Conservation (phyloP, 371 early-diverging fungal species). For the Syncephalis fuscata region DNA sequence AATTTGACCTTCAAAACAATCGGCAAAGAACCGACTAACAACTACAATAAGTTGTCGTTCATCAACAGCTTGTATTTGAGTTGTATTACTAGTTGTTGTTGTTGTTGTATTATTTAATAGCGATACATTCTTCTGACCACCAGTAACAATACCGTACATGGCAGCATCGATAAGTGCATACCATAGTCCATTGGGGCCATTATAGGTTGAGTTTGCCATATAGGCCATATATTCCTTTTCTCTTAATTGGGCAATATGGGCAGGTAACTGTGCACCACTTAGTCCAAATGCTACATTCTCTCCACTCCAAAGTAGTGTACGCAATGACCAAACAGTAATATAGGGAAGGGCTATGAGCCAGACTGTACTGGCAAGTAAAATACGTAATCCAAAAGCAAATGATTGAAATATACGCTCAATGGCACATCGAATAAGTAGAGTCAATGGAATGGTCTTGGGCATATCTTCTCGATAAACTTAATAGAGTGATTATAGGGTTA, state of each 20-base stretch:
- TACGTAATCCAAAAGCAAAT: slow-evolving; percentile 11
- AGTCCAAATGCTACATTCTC: slow-evolving; percentile 22
- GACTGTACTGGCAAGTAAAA: slow-evolving; percentile 36
- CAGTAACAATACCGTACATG: background rate
- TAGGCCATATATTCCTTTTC: background rate
- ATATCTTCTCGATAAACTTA: slow-evolving; percentile 52
- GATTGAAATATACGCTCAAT: slow-evolving; percentile 5
- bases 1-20: slow-evolving; percentile 79
- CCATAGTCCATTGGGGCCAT: background rate
- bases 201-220: slow-evolving; percentile 1
- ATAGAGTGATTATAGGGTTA: background rate
- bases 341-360: slow-evolving; percentile 81
- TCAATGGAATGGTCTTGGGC: slow-evolving; percentile 44
- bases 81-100: background rate
- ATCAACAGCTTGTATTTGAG: background rate
- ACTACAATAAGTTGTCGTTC: background rate
- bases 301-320: slow-evolving; percentile 60
- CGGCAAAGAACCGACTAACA: slow-evolving; percentile 42
- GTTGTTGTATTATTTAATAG: too few species aligned
- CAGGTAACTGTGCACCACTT: slow-evolving; percentile 7
- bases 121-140: slow-evolving; percentile 1
- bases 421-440: slow-evolving; percentile 1
- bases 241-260: too few species aligned
- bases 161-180: background rate
- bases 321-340: slow-evolving; percentile 64